Evolutionary conservation across 257 asterid genomes (phyloP).

Genomic region (Solanum peruvianum): DNA sequence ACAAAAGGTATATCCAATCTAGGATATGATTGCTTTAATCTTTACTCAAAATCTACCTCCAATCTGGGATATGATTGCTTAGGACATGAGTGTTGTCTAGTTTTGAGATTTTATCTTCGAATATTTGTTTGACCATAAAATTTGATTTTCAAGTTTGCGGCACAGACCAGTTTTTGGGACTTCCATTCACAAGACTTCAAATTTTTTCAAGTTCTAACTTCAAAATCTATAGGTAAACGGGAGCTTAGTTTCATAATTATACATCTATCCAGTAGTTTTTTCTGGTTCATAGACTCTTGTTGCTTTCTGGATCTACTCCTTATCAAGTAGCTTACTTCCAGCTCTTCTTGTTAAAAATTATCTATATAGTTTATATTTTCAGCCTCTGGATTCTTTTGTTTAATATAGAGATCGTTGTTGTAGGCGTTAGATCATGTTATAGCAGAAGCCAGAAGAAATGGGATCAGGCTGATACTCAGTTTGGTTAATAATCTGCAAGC

Average conservation of each 20-base stretch:
- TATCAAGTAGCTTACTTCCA: not conserved
- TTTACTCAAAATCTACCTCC: not conserved
- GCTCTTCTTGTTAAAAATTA: not conserved
- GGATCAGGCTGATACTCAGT: slow-evolving; percentile 67
- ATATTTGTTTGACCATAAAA: not conserved
- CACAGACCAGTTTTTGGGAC: not conserved
- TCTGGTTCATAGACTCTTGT: not conserved
- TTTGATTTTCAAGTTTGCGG: not conserved
- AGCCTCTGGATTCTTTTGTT: not conserved
- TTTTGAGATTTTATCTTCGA: not conserved
- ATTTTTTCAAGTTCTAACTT: not conserved
- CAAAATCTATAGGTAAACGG: not conserved
- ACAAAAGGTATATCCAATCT: not conserved
- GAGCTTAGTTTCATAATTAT: not conserved
- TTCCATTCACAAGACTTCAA: not conserved
- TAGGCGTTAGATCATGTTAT: slow-evolving; percentile 95
- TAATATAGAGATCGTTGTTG: not conserved
- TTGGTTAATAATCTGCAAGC: slow-evolving; percentile 95
- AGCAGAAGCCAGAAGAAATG: slow-evolving; percentile 67
- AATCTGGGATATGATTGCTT: not conserved
- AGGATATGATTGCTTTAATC: not conserved
- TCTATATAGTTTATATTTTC: not conserved
- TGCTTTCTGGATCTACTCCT: not conserved
- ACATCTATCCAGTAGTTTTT: not conserved
- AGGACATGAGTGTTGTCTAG: not conserved